phyloP scores from a whole-genome alignment of 768 basidiomycete genomes.

The Hericium coralloides region DNA sequence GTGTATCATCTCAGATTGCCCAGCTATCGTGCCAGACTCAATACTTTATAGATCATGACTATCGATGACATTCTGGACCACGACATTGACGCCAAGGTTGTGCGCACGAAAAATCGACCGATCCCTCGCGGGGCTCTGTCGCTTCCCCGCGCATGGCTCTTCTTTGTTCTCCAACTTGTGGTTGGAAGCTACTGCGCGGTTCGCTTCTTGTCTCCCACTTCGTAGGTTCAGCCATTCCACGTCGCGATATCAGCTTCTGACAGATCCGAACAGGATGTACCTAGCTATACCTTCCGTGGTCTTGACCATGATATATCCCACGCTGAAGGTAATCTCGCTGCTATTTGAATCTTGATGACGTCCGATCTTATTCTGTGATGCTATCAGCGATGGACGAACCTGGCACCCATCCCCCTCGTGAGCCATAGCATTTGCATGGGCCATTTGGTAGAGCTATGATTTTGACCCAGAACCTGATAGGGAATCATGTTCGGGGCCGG shows the following conservation, averaged over 20 bases:
- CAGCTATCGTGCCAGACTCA: background rate
- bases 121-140: background rate
- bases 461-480: background rate
- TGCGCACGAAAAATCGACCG: background rate
- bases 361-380: background rate
- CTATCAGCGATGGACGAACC: background rate
- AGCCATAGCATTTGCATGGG: background rate
- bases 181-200: background rate
- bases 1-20: background rate
- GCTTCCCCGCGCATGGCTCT: background rate
- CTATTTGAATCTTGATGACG: background rate
- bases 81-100: background rate
- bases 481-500: background rate
- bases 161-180: background rate
- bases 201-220: background rate
- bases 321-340: background rate
- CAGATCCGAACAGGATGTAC: background rate
- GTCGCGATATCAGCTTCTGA: background rate
- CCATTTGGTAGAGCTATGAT: too few species aligned
- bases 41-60: background rate
- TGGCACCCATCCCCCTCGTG: background rate
- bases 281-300: background rate
- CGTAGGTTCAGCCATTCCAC: background rate
- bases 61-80: background rate
- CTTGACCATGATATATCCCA: background rate